Percentiles rank a stretch among this genome's conserved stretches.
Conservation (phyloP, 2,329 filamentous ascomycete genomes). For the Metarhizium album region DNA sequence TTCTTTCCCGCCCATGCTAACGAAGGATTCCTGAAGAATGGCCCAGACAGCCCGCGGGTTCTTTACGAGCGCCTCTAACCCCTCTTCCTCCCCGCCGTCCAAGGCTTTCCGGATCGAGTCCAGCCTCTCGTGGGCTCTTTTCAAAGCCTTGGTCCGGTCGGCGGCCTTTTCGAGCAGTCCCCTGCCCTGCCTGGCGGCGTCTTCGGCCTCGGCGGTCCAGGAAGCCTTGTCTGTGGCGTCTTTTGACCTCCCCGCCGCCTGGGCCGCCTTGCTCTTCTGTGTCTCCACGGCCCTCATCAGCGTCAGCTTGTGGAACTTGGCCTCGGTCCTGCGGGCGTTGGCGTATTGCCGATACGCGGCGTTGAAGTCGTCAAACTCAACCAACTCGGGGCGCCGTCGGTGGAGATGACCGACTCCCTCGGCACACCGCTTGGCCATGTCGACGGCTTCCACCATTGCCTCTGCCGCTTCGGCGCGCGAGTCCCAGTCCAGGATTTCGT, state of each 20-base stretch:
- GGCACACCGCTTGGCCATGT: neutral
- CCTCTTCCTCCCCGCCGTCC: too few relatives aligned
- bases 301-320: neutral
- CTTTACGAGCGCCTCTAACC: too few relatives aligned
- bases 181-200: neutral
- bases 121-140: too few relatives aligned
- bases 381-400: neutral
- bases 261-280: neutral
- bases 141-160: too few relatives aligned
- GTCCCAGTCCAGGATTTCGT: neutral
- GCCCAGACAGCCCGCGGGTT: too few relatives aligned
- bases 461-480: neutral
- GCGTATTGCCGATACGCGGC: neutral
- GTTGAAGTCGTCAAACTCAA: neutral
- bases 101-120: too few relatives aligned
- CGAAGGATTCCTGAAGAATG: too few relatives aligned
- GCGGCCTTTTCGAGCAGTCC: too few relatives aligned
- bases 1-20: too few relatives aligned
- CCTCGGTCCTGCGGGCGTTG: neutral
- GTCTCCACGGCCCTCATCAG: neutral
- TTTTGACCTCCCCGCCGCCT: neutral
- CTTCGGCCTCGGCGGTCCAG: neutral
- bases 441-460: neutral
- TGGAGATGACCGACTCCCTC: neutral
- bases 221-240: neutral